A percentile compares a stretch with the other conserved stretches of the same genome.
These are phyloP conservation scores for Luffa aegyptiaca DNA, from an alignment of 306 rosid genomes.

Conservation along the genomic window DNA sequence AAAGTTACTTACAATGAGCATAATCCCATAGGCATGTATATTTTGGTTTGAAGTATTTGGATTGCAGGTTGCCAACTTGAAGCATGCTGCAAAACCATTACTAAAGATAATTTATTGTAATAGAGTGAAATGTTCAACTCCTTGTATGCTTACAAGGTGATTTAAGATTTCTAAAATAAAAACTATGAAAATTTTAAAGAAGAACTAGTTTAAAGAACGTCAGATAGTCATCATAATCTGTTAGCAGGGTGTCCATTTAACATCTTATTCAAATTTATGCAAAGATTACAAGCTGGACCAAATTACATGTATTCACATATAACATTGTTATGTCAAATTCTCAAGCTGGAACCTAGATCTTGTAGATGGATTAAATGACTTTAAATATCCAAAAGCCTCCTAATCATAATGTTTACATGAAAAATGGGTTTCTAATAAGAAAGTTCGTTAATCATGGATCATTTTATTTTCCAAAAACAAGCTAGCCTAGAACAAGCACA, in stretches of 20 bases:
- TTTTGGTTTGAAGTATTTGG: slow-evolving; percentile 58
- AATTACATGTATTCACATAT: background rate
- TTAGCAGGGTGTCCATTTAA: background rate
- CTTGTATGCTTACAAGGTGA: background rate
- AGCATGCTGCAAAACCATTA: slow-evolving; percentile 60
- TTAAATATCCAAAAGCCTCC: background rate
- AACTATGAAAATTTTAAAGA: background rate
- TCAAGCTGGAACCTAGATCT: background rate
- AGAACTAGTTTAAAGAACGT: background rate
- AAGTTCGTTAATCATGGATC: background rate
- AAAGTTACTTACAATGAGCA: slow-evolving; percentile 61
- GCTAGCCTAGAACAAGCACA: background rate
- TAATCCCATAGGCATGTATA: slow-evolving; percentile 59
- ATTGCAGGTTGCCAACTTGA: slow-evolving; percentile 61
- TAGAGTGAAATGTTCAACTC: slow-evolving; percentile 8
- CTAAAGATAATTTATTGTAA: slow-evolving; percentile 12
- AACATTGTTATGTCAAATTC: background rate
- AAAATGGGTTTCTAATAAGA: background rate
- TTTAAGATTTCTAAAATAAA: background rate
- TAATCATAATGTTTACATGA: background rate
- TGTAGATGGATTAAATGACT: background rate
- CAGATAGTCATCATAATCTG: background rate
- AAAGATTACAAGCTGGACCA: background rate
- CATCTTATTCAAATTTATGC: background rate
- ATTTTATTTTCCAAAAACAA: background rate